These are phyloP conservation scores for Xylaria scruposa DNA, from an alignment of 495 filamentous ascomycete genomes.

Conservation along the genomic window DNA sequence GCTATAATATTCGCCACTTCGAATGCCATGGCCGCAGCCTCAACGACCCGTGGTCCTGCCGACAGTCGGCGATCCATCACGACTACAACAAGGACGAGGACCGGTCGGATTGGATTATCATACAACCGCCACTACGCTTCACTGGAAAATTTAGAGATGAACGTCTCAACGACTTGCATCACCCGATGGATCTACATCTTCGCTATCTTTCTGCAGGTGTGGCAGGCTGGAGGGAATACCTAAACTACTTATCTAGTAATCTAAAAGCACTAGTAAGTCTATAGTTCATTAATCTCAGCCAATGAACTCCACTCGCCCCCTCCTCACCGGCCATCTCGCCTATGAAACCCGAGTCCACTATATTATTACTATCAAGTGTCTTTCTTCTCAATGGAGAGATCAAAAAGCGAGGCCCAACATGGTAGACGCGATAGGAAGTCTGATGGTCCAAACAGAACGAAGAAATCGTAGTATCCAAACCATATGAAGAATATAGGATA, in stretches of 20 bases:
- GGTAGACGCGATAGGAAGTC: too few relatives aligned
- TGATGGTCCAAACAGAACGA: background rate
- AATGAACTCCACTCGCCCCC: too few relatives aligned
- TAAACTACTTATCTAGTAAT: background rate
- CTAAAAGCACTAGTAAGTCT: background rate
- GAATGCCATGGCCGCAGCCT: conserved; percentile 33
- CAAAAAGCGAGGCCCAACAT: too few relatives aligned
- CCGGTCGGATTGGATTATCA: conserved; percentile 15
- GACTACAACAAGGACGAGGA: conserved; percentile 26
- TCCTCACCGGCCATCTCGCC: too few relatives aligned
- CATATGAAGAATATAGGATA: background rate
- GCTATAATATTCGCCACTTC: conserved; percentile 39
- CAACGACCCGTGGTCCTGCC: conserved; percentile 41
- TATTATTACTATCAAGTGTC: too few relatives aligned
- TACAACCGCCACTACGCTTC: conserved; percentile 8
- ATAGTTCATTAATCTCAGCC: background rate
- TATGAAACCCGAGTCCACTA: too few relatives aligned
- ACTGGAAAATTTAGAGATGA: background rate
- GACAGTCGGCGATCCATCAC: conserved; percentile 38
- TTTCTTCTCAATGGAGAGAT: too few relatives aligned
- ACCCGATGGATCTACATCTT: background rate
- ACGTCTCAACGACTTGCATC: background rate
- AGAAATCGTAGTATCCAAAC: background rate
- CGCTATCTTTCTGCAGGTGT: background rate
- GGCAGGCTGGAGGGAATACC: background rate